A percentile compares a stretch with the other conserved stretches of the same genome.
These are phyloP conservation scores for Phytophthora melonis DNA, from an alignment of 352 stramenopile genomes.

Conservation along the genomic window DNA sequence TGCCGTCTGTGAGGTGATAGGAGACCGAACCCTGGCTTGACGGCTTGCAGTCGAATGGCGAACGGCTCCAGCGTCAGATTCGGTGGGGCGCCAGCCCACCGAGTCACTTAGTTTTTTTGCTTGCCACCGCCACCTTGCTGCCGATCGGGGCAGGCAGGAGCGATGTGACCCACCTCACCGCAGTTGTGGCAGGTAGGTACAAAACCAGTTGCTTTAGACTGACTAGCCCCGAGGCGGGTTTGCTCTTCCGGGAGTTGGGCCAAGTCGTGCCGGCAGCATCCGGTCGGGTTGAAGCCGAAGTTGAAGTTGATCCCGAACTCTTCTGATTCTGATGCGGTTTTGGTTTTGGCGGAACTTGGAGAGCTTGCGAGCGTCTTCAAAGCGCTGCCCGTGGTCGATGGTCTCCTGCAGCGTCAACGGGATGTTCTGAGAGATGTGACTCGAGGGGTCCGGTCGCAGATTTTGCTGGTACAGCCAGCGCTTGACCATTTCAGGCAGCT, in stretches of 20 bases:
- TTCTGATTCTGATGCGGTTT: not conserved
- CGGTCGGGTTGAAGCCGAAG: not conserved
- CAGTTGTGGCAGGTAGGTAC: not conserved
- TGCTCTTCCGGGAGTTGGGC: not conserved
- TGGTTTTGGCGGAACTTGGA: not conserved
- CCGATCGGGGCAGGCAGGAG: not conserved
- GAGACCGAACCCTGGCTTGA: slow-evolving; percentile 2
- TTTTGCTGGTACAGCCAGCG: not conserved
- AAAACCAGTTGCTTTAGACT: slow-evolving; percentile 5
- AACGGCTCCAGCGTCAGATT: slow-evolving; percentile 9
- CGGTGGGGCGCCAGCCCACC: slow-evolving; percentile 7
- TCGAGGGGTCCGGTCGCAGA: slow-evolving; percentile 1
- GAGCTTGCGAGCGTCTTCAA: slow-evolving; percentile 13
- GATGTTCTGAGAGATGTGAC: slow-evolving; percentile 15
- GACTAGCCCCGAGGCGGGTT: slow-evolving; percentile 3
- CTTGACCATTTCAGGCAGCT: not conserved
- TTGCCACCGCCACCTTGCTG: not conserved
- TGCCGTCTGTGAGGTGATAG: not conserved
- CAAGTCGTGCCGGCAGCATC: not conserved
- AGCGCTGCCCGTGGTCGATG: slow-evolving; percentile 9
- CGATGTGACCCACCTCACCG: not conserved
- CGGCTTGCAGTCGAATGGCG: slow-evolving; percentile 4
- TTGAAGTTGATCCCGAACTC: slow-evolving; percentile 3
- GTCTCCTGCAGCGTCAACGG: slow-evolving; percentile 6
- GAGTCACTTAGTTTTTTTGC: slow-evolving; percentile 1